Evolutionary conservation across 2,329 filamentous ascomycete genomes (phyloP).

Genomic region (Colletotrichum phormii): DNA sequence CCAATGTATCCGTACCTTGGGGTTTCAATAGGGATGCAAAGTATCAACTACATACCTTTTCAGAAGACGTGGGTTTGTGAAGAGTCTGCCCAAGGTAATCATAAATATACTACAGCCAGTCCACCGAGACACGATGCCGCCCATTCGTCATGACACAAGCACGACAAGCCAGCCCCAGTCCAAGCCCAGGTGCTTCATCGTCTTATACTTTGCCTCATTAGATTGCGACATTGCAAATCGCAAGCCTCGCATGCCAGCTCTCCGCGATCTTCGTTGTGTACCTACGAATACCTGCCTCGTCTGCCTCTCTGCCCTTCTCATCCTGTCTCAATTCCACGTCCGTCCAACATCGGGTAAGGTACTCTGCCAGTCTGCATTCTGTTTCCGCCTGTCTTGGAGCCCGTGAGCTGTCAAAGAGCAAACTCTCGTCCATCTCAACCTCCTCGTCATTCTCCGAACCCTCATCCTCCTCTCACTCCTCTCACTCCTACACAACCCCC

Average conservation of each 20-base stretch:
- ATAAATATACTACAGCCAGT: conserved; percentile 9
- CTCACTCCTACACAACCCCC: background rate
- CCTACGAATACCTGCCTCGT: background rate
- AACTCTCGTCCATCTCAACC: background rate
- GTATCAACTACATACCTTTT: background rate
- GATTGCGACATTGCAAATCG: conserved; percentile 36
- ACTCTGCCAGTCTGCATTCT: background rate
- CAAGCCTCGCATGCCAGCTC: conserved; percentile 34
- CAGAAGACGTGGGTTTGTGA: background rate
- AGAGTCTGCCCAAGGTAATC: background rate
- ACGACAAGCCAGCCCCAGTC: conserved; percentile 8
- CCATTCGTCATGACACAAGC: conserved; percentile 27
- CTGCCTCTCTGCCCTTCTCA: background rate
- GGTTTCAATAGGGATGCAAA: background rate
- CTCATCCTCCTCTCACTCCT: background rate
- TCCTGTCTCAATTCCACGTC: conserved; percentile 1
- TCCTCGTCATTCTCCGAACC: conserved; percentile 13
- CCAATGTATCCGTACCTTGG: background rate
- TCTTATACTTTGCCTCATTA: conserved; percentile 21
- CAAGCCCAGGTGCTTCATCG: background rate
- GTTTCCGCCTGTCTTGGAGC: background rate
- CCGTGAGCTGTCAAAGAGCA: background rate
- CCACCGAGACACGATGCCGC: conserved; percentile 31
- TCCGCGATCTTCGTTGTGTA: conserved; percentile 9
- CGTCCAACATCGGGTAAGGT: background rate